A percentile compares a stretch with the other conserved stretches of the same genome.
These are phyloP conservation scores for Monotropa hypopitys DNA, from an alignment of 179 eudicot genomes.

Conservation along the genomic window DNA sequence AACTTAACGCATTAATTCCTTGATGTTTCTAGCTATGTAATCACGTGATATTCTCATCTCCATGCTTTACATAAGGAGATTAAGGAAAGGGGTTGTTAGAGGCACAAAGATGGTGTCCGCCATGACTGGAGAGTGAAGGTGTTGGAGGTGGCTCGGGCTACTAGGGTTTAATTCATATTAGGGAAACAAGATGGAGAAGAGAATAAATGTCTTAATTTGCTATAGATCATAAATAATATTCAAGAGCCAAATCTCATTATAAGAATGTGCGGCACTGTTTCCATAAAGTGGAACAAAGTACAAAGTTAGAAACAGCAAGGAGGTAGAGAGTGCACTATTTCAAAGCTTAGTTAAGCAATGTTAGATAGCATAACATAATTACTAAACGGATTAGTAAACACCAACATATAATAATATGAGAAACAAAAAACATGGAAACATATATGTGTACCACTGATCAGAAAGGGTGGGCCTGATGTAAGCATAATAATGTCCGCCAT, in stretches of 20 bases:
- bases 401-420: background rate
- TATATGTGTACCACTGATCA: conserved; percentile 42
- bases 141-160: background rate
- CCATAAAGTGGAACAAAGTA: background rate
- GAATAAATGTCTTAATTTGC: background rate
- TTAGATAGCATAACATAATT: background rate
- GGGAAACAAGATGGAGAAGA: background rate
- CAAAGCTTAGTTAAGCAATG: background rate
- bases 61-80: background rate
- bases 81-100: background rate
- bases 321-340: no score
- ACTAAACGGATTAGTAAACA: background rate
- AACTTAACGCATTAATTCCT: background rate
- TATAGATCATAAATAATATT: no score
- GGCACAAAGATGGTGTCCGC: background rate
- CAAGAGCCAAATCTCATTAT: background rate
- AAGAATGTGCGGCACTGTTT: background rate
- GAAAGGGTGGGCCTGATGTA: conserved; percentile 55
- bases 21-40: background rate
- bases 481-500: conserved; percentile 64
- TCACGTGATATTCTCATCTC: background rate
- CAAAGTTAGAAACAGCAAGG: background rate
- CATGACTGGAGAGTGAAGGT: background rate
- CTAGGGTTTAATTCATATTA: background rate
- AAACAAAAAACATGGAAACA: background rate